These are phyloP conservation scores for Vitis vinifera DNA, from an alignment of 164 flowering plant species.

Conservation along the genomic window ASM3070453v1 NC_081817.1:282501-283000, in stretches of 20 bases:
- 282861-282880: too few relatives aligned
- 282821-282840: not conserved
- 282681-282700: constrained; percentile 3
- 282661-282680: constrained; percentile 1
- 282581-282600: constrained; percentile 23
- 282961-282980: not conserved
- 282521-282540: constrained; percentile 32
- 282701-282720: not conserved
- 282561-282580: constrained; percentile 35
- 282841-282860: not conserved
- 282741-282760: not conserved
- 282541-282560: constrained; percentile 31
- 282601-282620: constrained; percentile 33
- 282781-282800: not conserved
- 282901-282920: not conserved
- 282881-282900: not conserved
- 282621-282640: constrained; percentile 3
- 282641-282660: constrained; percentile 2
- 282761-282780: not conserved
- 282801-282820: not conserved
- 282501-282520: constrained; percentile 28
- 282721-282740: not conserved
- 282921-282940: constrained; percentile 1
- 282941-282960: not conserved
- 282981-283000: constrained; percentile 1